Base-by-base conservation (phyloP, 139 green algal genomes). In the Trebouxia sp. region DNA sequence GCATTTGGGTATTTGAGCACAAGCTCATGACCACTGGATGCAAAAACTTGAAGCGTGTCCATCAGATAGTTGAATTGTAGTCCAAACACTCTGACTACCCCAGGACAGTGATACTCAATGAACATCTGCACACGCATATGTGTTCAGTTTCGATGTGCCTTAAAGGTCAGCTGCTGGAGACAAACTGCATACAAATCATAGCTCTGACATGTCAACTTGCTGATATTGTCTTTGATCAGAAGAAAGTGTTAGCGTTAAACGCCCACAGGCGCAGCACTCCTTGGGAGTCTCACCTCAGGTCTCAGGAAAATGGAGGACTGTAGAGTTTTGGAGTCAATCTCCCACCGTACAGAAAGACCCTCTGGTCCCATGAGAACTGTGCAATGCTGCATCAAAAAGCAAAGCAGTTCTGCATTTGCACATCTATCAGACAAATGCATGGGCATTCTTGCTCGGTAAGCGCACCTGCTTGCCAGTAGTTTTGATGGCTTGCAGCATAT, bases 31-130 rank as follows among this genome's bases (percentile, higher is more conserved):
- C 69, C 69, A 39, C 41, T 77, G 41, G 69, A 51, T 17, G 43
- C 69, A 42, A 77, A 77, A 1, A 77, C 69, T 53, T 77, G 69
- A 6, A 77, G 42, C 12, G 69, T 77, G 42, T 77, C 69, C 43
- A 53, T 77, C 22, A 77, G 41, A n/a, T 56, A n/a, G 24, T 53
- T 53, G 26, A 77, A 53, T 12, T 77, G 69, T n/a, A 77, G 41
- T 5, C 69, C 69, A 55, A 77, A 77, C 6, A 77, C 43, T 41
- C 43, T 38, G 9, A 56, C 43, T 10, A 26, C 41, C 10, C 69
- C 69, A 24, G 41, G n/a, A 20, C 42, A 38, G 11, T 30, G 42
- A 26, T 41, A 77, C 38, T 51, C 69, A 0, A 35, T 48, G 24
- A 77, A 77, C 42, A 77, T 77, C 69, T 77, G 69, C 41, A 56